These are phyloP conservation scores for Peronospora farinosa DNA, from an alignment of 352 stramenopile genomes.

Conservation along the genomic window DNA sequence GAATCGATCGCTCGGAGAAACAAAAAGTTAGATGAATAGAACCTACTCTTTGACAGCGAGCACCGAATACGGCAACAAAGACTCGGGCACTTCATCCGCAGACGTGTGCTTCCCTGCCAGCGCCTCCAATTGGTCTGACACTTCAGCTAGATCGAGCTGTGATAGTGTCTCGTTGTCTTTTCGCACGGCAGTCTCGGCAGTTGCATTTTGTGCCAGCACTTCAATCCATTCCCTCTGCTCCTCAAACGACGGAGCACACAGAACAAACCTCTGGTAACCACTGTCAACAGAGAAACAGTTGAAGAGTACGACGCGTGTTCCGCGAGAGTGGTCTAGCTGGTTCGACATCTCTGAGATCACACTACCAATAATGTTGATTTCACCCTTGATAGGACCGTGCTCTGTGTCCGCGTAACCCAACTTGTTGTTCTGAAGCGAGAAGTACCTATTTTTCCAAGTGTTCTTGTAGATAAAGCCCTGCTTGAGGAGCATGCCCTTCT, in stretches of 20 bases:
- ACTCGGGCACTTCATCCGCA: slow-evolving; percentile 58
- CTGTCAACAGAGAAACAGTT: slow-evolving; percentile 85
- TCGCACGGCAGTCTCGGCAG: slow-evolving; percentile 67
- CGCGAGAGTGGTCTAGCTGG: slow-evolving; percentile 85
- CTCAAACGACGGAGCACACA: slow-evolving; percentile 80
- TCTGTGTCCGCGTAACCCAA: slow-evolving; percentile 75
- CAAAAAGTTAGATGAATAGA: not conserved
- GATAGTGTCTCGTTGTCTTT: slow-evolving; percentile 70
- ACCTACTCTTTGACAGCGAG: slow-evolving; percentile 85
- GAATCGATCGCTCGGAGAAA: not conserved
- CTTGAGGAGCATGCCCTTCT: slow-evolving; percentile 82
- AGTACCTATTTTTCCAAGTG: slow-evolving; percentile 84
- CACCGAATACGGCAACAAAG: slow-evolving; percentile 69
- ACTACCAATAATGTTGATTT: slow-evolving; percentile 84
- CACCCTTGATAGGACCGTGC: slow-evolving; percentile 76
- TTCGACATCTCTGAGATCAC: slow-evolving; percentile 78
- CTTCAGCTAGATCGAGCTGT: slow-evolving; percentile 65
- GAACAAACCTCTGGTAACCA: slow-evolving; percentile 74
- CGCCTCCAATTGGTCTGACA: slow-evolving; percentile 70
- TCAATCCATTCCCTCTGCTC: slow-evolving; percentile 87
- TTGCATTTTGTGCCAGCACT: slow-evolving; percentile 80
- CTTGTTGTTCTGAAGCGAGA: slow-evolving; percentile 86
- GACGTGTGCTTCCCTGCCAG: slow-evolving; percentile 74
- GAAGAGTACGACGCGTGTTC: slow-evolving; percentile 75
- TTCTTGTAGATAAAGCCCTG: slow-evolving; percentile 89